phyloP scores from a whole-genome alignment of 768 basidiomycete species.

The Leccinum disarticulatum region DNA sequence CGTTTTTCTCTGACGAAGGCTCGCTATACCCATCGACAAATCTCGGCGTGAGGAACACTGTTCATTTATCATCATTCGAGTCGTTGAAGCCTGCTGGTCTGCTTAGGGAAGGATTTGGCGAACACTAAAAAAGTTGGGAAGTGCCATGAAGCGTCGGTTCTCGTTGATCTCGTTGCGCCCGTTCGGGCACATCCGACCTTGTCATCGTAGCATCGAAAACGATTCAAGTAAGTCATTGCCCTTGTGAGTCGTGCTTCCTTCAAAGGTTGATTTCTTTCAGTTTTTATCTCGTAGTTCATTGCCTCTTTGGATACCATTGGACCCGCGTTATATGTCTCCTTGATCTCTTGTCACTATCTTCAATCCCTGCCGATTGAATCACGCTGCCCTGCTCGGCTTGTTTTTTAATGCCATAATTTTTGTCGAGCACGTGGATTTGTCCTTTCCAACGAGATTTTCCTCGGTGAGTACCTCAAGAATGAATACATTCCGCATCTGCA shows the following conservation, averaged over 20 bases:
- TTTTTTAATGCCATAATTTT: conserved; percentile 6
- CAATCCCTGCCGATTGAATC: background rate
- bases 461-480: conserved; percentile 12
- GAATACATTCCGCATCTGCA: background rate
- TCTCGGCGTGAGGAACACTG: conserved; percentile 16
- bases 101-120: conserved; percentile 22
- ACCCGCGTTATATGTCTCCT: background rate
- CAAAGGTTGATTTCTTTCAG: conserved; percentile 3
- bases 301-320: background rate
- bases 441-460: background rate
- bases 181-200: conserved; percentile 16
- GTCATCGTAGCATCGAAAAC: conserved; percentile 16
- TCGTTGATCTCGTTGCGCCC: conserved; percentile 17
- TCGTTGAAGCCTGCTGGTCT: background rate
- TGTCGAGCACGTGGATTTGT: background rate
- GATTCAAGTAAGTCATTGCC: conserved; percentile 24
- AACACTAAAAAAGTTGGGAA: conserved; percentile 12
- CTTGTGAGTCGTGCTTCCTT: background rate
- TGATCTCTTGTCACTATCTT: conserved; percentile 4
- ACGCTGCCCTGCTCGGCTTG: background rate
- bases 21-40: conserved; percentile 8
- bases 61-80: background rate
- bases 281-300: conserved; percentile 15
- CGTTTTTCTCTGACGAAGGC: conserved; percentile 6
- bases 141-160: conserved; percentile 16